A percentile compares a stretch with the other conserved stretches of the same genome.
Evolutionary conservation across 202 grass and related monocot species (phyloP).

Genomic region (Musa balbisiana): DNA sequence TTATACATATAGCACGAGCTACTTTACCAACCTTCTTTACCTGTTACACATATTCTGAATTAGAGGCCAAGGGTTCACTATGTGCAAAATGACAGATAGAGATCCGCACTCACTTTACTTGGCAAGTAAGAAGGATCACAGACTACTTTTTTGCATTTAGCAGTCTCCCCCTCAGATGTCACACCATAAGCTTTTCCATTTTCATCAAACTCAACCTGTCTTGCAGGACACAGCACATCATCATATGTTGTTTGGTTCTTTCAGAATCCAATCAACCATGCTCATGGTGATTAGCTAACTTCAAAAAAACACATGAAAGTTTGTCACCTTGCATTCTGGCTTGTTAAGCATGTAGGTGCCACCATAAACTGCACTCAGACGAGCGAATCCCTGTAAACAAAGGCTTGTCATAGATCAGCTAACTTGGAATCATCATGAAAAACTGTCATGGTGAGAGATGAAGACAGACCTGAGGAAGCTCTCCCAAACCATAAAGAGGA

Average conservation of each 20-base stretch:
- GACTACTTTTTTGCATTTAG: constrained; percentile 79
- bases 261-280: too few species aligned
- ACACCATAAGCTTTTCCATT: constrained; percentile 64
- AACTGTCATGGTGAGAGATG: neutral
- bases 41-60: constrained; percentile 24
- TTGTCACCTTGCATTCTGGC: constrained; percentile 80
- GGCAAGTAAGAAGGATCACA: constrained; percentile 84
- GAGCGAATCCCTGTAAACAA: constrained; percentile 58
- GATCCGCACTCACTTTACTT: constrained; percentile 44
- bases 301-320: neutral
- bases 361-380: constrained; percentile 83
- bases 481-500: constrained; percentile 83
- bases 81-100: neutral
- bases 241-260: neutral
- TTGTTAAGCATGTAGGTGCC: constrained; percentile 99
- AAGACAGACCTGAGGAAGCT: constrained; percentile 74
- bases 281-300: too few species aligned
- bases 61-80: neutral
- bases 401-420: neutral
- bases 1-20: constrained; percentile 78
- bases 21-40: constrained; percentile 86
- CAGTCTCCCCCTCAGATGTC: constrained; percentile 71
- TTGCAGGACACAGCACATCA: neutral
- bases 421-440: neutral
- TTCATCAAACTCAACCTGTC: constrained; percentile 77